phyloP scores from a whole-genome alignment of 2,329 filamentous ascomycete genomes.

The Diaporthe ilicicola region DNA sequence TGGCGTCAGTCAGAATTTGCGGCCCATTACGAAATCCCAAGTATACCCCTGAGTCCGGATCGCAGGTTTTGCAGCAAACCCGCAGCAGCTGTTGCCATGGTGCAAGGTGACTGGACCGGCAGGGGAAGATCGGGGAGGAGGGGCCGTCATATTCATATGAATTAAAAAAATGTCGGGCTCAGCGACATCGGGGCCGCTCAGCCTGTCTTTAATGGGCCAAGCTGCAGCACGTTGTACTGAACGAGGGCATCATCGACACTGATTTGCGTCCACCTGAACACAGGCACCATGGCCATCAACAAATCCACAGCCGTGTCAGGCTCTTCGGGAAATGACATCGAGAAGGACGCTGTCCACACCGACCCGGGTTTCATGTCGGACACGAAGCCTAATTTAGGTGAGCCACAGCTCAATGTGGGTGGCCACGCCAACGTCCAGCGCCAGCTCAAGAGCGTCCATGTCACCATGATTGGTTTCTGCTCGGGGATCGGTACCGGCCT shows the following conservation, averaged over 20 bases:
- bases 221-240: neutral
- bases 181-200: neutral
- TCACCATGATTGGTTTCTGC: conserved; percentile 36
- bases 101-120: neutral
- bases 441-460: conserved; percentile 31
- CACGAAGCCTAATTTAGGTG: conserved; percentile 20
- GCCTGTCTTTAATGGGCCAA: conserved; percentile 7
- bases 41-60: neutral
- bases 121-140: neutral
- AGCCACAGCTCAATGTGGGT: conserved; percentile 33
- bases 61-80: neutral
- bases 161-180: neutral
- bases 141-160: neutral
- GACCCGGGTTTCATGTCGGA: conserved; percentile 31
- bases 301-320: neutral
- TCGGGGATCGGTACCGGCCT: conserved; percentile 35
- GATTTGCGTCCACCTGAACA: neutral
- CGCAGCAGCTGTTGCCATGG: neutral
- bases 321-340: conserved; percentile 23
- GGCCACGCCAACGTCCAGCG: conserved; percentile 33
- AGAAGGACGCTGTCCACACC: conserved; percentile 29
- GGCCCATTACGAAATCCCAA: conserved; percentile 29
- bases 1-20: conserved; percentile 33
- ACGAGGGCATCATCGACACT: neutral
- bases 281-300: conserved; percentile 23